Base-by-base conservation (phyloP, 805 yeast species). In the Grigorovia transvaalensis region DNA sequence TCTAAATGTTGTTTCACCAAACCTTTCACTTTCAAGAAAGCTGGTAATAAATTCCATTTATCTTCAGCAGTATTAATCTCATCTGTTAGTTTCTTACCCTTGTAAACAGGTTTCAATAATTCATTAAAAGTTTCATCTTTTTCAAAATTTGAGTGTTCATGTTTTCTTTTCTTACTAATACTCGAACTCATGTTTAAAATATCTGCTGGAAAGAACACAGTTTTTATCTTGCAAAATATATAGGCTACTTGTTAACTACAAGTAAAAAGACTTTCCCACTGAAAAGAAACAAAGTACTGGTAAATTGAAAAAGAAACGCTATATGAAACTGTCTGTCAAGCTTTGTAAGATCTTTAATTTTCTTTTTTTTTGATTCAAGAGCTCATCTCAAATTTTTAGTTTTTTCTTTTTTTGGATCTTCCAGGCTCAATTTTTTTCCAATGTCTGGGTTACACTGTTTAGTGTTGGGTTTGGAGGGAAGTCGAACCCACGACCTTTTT, bases 41-140 rank as follows among this genome's bases (percentile, higher is more conserved):
- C 99, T 0, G 99, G 99, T 44, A 93, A 72, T 47, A 93, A 74
- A 60, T 93, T 86, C 99, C 99, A 93, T 67, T 93, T 93, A 69
- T 93, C 99, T 60, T 88, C 88, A 11, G 95, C 93, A 0, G 96
- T 88, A 59, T 81, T 81, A 64, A 93, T 84, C 57, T 86, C 86
- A 71, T 93, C 99, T 1, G 95, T 80, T 54, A 93, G 68, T 50
- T 77, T 75, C 68, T 88, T 91, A 15, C 99, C 99, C 64, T 82
- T 84, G 69, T 87, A 93, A 17, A 78, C 76, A 11, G 95, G 91
- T 63, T 87, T 76, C 52, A 93, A 70, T 38, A 91, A 75, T 48
- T 88, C 93, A 62, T 78, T 80, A 67, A 89, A 87, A 4, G 84
- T 72, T 49, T 81, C 87, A 59, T 81, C 86, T 9, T 68, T 59